Base-by-base conservation (phyloP, 2,329 filamentous ascomycete species). In the Tolypocladium sp. region DNA sequence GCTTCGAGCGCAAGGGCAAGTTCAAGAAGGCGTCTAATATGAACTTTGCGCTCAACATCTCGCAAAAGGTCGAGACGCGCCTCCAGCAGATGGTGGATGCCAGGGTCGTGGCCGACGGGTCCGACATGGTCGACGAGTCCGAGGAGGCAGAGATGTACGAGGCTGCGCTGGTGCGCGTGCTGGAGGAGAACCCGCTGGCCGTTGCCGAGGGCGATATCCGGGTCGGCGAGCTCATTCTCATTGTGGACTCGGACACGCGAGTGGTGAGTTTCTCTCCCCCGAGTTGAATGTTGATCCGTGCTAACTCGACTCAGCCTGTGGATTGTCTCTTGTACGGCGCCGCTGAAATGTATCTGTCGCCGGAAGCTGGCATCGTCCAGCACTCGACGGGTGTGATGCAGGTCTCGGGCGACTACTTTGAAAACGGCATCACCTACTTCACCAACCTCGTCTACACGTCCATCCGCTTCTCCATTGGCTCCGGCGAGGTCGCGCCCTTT, bases 11-110 rank as follows among this genome's bases (percentile, higher is more conserved):
- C 44, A 76, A 76, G 44, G 86, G 86, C 58, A 88, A 88, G 68
- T 89, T 88, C 76, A 89, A 89, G 75, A 88, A 89, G 72, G 85
- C 86, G 1, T 89, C 85, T 35, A 90, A 90, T 74, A 90, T 90
- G 87, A 90, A 90, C 70, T 90, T 85, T 66, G 86, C 80, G 3
- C 75, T 90, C 59, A 81, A 80, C 64, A 73, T 88, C 57, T 85
- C 82, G 41, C 81, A 82, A 66, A 78, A 81, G 60, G 80, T 88
- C 3, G 87, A 90, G 69, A 80, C 82, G 13, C 81, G 82, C 60
- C 73, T 90, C 42, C 71, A 73, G 22, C 62, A 68, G 5, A 61
- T 66, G 57, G 62, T 69, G 9, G 66, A 69, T 38, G 60, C 58
- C 33, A 61, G 58, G 20, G 30, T 67, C 9, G 60, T 57, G 0